Conservation (phyloP, 345 rosid genomes). For the Ceriops decandra region DNA sequence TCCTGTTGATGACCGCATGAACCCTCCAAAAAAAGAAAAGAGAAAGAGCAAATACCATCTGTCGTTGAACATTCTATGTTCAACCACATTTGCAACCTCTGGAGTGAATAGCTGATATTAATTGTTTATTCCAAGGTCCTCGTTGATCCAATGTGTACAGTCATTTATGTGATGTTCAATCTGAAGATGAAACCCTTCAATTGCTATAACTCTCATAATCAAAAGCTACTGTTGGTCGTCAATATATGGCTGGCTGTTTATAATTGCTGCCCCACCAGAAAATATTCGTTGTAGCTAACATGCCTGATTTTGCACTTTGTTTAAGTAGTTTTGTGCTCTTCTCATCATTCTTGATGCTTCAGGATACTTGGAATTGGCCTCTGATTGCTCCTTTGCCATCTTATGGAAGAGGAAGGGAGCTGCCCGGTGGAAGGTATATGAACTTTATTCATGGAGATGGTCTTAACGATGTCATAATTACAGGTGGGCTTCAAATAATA, state of each 20-base stretch:
- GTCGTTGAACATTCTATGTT: too few relatives aligned
- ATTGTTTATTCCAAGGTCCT: too few relatives aligned
- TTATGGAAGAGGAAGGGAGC: slow-evolving; percentile 97
- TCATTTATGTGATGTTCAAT: neutral
- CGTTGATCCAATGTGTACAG: too few relatives aligned
- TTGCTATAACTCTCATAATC: too few relatives aligned
- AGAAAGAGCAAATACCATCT: too few relatives aligned
- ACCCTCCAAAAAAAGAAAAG: too few relatives aligned
- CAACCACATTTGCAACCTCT: too few relatives aligned
- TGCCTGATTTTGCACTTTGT: neutral
- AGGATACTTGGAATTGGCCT: slow-evolving; percentile 84
- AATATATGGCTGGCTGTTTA: neutral
- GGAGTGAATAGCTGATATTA: too few relatives aligned
- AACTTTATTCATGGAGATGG: slow-evolving; percentile 98
- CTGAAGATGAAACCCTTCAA: neutral
- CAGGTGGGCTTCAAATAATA: slow-evolving; percentile 49
- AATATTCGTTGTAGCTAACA: too few relatives aligned
- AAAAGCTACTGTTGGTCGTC: neutral
- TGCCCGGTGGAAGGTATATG: slow-evolving; percentile 74
- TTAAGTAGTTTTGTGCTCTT: neutral
- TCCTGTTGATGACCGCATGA: neutral
- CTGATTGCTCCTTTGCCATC: slow-evolving; percentile 81
- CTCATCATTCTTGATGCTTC: slow-evolving; percentile 26
- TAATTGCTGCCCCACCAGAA: neutral
- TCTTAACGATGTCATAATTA: slow-evolving; percentile 72